Evolutionary conservation across 257 asterid genomes (phyloP).

Genomic region (Euphrasia confusa): DNA sequence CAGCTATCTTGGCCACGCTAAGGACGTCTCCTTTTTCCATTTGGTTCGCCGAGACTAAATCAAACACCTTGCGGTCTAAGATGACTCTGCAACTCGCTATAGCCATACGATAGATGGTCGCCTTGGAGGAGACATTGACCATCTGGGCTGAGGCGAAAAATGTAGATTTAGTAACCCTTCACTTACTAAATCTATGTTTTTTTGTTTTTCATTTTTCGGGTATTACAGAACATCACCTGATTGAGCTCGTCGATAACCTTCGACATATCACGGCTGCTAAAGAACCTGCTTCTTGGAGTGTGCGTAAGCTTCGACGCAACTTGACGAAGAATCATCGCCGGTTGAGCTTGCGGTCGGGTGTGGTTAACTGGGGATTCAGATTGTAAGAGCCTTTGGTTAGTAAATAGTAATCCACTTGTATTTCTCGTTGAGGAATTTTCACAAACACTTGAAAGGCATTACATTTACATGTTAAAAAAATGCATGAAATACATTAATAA

Average conservation of each 20-base stretch:
- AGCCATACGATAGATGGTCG: too few species aligned
- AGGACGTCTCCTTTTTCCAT: neutral
- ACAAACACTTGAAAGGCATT: conserved; percentile 24
- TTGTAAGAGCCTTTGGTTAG: neutral
- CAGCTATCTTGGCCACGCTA: neutral
- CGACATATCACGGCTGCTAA: too few species aligned
- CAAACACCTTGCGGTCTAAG: neutral
- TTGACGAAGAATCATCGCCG: conserved; percentile 44
- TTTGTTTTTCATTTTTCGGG: neutral
- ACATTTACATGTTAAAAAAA: neutral
- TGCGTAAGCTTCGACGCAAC: conserved; percentile 28
- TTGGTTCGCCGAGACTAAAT: too few species aligned
- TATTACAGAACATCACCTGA: conserved; percentile 40
- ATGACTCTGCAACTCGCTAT: too few species aligned
- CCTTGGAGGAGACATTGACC: too few species aligned
- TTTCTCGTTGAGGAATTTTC: conserved; percentile 25
- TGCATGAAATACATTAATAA: too few species aligned
- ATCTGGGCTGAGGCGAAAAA: conserved; percentile 27
- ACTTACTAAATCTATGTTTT: too few species aligned
- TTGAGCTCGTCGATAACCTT: too few species aligned
- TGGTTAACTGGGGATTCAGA: neutral
- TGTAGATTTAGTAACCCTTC: neutral
- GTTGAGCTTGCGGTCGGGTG: conserved; percentile 19
- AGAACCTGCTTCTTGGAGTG: too few species aligned
- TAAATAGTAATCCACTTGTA: neutral